Evolutionary conservation across 2,329 filamentous ascomycete species (phyloP).

Genomic region (Ophiostoma quercus): DNA sequence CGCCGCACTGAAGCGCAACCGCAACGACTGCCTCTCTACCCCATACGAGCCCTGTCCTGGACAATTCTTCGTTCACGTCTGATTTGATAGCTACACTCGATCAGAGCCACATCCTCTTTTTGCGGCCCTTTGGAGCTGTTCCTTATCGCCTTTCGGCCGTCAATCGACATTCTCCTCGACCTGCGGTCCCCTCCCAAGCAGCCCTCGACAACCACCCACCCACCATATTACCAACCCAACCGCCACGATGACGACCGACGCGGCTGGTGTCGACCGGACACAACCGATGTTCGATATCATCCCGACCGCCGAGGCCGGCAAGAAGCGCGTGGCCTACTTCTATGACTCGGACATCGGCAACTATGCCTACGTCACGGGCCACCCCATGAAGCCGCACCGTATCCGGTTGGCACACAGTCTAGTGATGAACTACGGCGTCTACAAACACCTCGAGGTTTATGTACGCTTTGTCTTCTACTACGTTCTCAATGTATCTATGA

Average conservation of each 20-base stretch:
- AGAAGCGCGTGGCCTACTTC: constrained; percentile 92
- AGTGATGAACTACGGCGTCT: constrained; percentile 91
- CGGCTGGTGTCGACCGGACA: constrained; percentile 27
- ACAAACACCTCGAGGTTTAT: constrained; percentile 95
- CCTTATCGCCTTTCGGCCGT: not conserved
- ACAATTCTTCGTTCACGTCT: not conserved
- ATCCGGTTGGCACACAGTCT: constrained; percentile 92
- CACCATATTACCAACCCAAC: not conserved
- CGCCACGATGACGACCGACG: constrained; percentile 31
- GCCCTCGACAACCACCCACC: not conserved
- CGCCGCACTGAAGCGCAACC: not conserved
- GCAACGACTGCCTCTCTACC: not conserved
- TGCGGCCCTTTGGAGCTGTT: not conserved
- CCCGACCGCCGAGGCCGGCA: constrained; percentile 35
- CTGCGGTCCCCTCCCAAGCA: not conserved
- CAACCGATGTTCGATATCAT: constrained; percentile 15
- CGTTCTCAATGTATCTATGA: constrained; percentile 28
- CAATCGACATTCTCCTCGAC: not conserved
- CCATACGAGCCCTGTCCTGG: not conserved
- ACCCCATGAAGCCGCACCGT: constrained; percentile 98
- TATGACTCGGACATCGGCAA: constrained; percentile 98
- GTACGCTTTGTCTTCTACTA: constrained; percentile 47
- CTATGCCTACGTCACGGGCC: constrained; percentile 92
- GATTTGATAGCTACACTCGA: not conserved
- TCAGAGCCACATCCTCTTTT: not conserved